A percentile compares a stretch with the other conserved stretches of the same genome.
Conservation (phyloP, 106 monocot species). For the Posidonia australis region DNA sequence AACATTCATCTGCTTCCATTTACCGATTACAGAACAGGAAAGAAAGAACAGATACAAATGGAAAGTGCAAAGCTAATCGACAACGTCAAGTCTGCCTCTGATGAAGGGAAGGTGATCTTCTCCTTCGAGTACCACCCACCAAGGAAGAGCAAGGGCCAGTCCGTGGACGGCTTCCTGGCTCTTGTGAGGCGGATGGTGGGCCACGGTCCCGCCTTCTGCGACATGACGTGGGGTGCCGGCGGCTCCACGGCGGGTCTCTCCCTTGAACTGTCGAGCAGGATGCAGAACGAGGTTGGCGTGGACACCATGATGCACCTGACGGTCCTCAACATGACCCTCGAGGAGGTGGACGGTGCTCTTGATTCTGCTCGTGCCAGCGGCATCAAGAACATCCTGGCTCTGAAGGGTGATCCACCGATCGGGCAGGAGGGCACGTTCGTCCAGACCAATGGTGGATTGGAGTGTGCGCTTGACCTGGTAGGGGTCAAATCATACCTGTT, state of each 20-base stretch:
- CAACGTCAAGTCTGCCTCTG: constrained; percentile 12
- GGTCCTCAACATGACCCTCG: constrained; percentile 33
- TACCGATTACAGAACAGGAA: no score
- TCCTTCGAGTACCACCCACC: constrained; percentile 64
- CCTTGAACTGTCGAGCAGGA: constrained; percentile 33
- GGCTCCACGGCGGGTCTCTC: constrained; percentile 27
- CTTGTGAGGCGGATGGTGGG: constrained; percentile 28
- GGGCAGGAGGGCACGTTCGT: constrained; percentile 8
- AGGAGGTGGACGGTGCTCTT: constrained; percentile 32
- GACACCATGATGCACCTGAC: constrained; percentile 73
- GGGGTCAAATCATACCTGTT: neutral
- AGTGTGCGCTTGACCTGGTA: constrained; percentile 37
- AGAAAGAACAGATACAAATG: no score
- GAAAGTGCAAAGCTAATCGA: constrained; percentile 32
- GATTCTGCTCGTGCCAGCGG: constrained; percentile 20
- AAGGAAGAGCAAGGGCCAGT: constrained; percentile 17
- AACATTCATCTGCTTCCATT: no score
- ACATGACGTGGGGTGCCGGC: constrained; percentile 57
- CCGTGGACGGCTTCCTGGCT: constrained; percentile 15
- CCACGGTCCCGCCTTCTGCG: constrained; percentile 39
- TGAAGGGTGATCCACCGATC: constrained; percentile 40
- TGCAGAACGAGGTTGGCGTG: constrained; percentile 38
- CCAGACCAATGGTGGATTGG: constrained; percentile 13
- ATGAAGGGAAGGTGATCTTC: constrained; percentile 25
- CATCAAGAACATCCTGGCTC: constrained; percentile 43